A percentile compares a stretch with the other conserved stretches of the same genome.
Conservation (phyloP, 768 basidiomycete genomes). For the Sporobolomyces phaffii region DNA sequence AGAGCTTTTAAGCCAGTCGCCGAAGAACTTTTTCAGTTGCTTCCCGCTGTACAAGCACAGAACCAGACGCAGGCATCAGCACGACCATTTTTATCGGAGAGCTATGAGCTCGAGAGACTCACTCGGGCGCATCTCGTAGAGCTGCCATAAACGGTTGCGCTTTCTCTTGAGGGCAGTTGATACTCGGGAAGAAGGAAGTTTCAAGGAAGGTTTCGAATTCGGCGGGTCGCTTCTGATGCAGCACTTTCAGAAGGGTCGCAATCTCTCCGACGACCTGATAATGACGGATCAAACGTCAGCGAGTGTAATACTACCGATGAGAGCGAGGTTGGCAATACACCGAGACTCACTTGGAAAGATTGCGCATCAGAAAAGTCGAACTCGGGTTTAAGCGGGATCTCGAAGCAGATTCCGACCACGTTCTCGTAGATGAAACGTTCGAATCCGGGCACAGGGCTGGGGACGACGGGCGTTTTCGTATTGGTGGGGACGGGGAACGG, state of each 20-base stretch:
- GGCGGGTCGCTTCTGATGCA: slow-evolving; percentile 67
- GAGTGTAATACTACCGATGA: neutral
- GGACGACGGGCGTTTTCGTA: neutral
- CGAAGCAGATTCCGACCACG: slow-evolving; percentile 72
- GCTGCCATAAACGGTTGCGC: slow-evolving; percentile 34
- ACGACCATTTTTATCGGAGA: neutral
- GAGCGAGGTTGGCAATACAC: neutral
- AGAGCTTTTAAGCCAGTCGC: slow-evolving; percentile 24
- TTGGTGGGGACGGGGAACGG: slow-evolving; percentile 47
- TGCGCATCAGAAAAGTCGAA: slow-evolving; percentile 88
- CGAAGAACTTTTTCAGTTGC: slow-evolving; percentile 37
- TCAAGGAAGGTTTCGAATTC: slow-evolving; percentile 79
- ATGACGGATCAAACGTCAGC: no score
- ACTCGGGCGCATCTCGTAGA: slow-evolving; percentile 35
- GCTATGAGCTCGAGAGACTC: neutral
- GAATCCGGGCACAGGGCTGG: slow-evolving; percentile 67
- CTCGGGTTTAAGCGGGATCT: slow-evolving; percentile 66
- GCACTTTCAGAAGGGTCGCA: slow-evolving; percentile 70
- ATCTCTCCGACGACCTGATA: slow-evolving; percentile 80
- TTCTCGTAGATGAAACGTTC: slow-evolving; percentile 86
- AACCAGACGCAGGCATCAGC: neutral
- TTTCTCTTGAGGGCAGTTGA: slow-evolving; percentile 74
- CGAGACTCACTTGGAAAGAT: slow-evolving; percentile 62
- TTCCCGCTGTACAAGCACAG: slow-evolving; percentile 24
- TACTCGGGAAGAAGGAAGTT: slow-evolving; percentile 72